Evolutionary conservation across 2,329 filamentous ascomycete species (phyloP).

Genomic region (Phyllosticta capitalensis): DNA sequence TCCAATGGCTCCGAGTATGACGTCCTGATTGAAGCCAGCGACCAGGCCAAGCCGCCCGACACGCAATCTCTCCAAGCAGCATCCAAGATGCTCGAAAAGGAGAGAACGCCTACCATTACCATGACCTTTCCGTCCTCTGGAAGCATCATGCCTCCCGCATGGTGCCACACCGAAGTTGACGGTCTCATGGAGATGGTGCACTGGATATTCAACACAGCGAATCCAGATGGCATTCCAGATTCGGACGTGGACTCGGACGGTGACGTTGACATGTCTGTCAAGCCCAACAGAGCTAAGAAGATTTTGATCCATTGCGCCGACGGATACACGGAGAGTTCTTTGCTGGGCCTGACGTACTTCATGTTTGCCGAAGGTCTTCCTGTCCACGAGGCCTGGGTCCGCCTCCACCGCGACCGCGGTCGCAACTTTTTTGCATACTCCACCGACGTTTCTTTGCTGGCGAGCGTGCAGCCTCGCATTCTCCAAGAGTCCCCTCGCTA

Average conservation of each 20-base stretch:
- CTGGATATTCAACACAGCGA: conserved; percentile 80
- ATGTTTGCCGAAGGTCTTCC: conserved; percentile 81
- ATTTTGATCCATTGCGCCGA: conserved; percentile 90
- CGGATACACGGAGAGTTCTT: conserved; percentile 88
- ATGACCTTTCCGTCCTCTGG: conserved; percentile 89
- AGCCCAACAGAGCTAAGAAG: conserved; percentile 43
- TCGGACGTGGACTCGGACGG: conserved; percentile 19
- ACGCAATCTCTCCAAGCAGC: conserved; percentile 55
- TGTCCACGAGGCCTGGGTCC: conserved; percentile 77
- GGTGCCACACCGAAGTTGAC: conserved; percentile 74
- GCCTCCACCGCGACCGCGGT: conserved; percentile 66
- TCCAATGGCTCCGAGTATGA: conserved; percentile 56
- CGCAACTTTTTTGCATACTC: conserved; percentile 97
- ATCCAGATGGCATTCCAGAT: conserved; percentile 37
- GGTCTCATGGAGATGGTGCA: conserved; percentile 76
- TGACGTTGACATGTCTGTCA: conserved; percentile 44
- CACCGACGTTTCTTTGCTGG: conserved; percentile 77
- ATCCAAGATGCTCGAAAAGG: conserved; percentile 44
- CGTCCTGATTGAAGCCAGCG: conserved; percentile 79
- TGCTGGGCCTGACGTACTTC: conserved; percentile 83
- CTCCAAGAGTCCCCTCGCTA: conserved; percentile 58
- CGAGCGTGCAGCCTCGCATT: conserved; percentile 64
- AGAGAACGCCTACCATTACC: conserved; percentile 38
- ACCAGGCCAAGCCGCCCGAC: conserved; percentile 68
- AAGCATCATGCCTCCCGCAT: conserved; percentile 78